Evolutionary conservation across 768 basidiomycete genomes (phyloP), one percentile per base, ranked within the genome.

Genomic region (Agrocybe pediades): DNA sequence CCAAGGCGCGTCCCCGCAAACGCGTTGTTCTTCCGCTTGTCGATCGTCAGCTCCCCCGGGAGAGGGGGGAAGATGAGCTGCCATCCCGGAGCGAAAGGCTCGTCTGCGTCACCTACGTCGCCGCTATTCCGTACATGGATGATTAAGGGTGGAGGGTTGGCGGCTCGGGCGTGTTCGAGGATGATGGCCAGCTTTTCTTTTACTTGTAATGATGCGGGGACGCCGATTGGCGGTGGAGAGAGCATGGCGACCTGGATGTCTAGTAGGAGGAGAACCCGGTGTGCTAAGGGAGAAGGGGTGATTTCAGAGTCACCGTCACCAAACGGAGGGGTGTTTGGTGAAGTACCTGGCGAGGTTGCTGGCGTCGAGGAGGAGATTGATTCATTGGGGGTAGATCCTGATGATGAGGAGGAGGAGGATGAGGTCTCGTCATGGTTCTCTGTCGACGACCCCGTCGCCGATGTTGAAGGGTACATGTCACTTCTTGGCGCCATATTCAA

Each of bases 11-110:
- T 88, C 9, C 83, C 83, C 0, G 78, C 74, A 58, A 88, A 90
- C 23, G 86, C 85, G 58, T 88, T 87, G 71, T 84, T 87, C 71
- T 85, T 85, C 45, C 71, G 70, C 71, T 88, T 88, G 70, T 88
- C 86, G 42, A 88, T 59, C 47, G 87, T 72, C 46, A 69, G 64
- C 64, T 88, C 87, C 61, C 73, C 61, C 0, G 75, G 66, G 7
- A 74, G 74, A 0, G 84, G 81, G 16, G 72, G 60, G 68, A 83
- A 81, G 50, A 77, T 76, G 60, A 89, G 82, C 59, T 81, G 67
- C 87, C 87, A 89, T 2, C 85, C 85, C 0, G 74, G 64, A 0
- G 81, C 70, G 55, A 72, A 57, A 0, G 77, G 79, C 62, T 84
- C 83, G 68, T 88, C 87, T 4, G 79, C 66, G 13, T 88, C 86